Percentiles rank a stretch among this genome's conserved stretches.
Conservation (phyloP, 2,329 filamentous ascomycete species). For the Sporothrix protearum region DNA sequence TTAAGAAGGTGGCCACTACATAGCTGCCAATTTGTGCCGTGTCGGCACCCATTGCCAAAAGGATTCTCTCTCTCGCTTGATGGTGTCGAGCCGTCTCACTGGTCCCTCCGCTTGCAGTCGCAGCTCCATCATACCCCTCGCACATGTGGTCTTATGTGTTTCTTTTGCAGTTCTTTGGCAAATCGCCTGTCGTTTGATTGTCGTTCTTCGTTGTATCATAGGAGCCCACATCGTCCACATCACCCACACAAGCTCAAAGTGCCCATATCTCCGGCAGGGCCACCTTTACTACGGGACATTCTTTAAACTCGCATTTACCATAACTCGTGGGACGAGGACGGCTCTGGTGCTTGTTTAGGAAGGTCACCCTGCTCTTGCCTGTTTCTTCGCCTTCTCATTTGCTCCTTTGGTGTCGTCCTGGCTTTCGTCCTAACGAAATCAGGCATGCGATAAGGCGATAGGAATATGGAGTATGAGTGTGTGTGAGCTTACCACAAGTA, state of each 20-base stretch:
- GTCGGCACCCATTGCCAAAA: not conserved
- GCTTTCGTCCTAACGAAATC: not conserved
- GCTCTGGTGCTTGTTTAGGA: constrained; percentile 3
- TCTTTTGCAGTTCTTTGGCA: not conserved
- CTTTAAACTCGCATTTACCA: not conserved
- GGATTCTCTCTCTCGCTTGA: not conserved
- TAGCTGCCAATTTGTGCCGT: not conserved
- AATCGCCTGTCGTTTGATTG: not conserved
- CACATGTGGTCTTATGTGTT: not conserved
- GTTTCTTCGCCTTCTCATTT: not conserved
- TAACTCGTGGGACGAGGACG: not conserved
- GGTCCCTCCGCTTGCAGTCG: not conserved
- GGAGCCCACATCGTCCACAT: not conserved
- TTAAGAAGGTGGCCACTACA: not conserved
- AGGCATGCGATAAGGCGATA: constrained; percentile 12
- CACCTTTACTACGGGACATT: not conserved
- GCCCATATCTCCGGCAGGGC: not conserved
- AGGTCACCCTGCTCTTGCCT: not conserved
- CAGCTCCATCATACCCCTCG: not conserved
- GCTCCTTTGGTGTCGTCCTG: not conserved
- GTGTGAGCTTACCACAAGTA: not conserved
- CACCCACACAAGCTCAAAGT: not conserved
- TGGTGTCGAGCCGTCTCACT: not conserved
- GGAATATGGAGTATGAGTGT: not conserved
- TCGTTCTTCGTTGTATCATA: not conserved